Base-by-base conservation (phyloP, 202 grass and related monocot species). In the Setaria italica region DNA sequence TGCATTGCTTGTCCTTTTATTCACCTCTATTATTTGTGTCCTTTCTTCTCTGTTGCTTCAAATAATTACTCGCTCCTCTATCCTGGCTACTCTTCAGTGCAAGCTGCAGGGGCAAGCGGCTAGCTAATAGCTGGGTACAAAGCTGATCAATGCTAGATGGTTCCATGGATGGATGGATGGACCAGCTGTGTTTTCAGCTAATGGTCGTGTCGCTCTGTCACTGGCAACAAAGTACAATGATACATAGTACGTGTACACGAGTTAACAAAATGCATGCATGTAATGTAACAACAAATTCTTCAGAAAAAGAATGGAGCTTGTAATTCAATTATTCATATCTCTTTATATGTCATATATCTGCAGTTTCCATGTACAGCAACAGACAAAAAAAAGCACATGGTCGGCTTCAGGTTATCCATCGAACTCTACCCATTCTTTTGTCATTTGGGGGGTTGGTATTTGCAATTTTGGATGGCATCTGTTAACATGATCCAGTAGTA, bases 21-120 rank as follows among this genome's bases (percentile, higher is more conserved):
- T 73, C 4, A 54, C 47, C 49, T 82, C 69, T 41, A 73, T 34
- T 33, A 75, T 82, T 60, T 80, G 62, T 35, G 51, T 70, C 57
- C 4, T 51, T 49, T 60, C 4, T 46, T 46, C 43, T 58, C 32
- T 21, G 9, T 17, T 50, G n/a, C 53, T 82, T 57, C 19, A 65
- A 47, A 56, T 62, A 45, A 81, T 76, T 65, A 70, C 11, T 66
- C 15, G 13, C 2, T 30, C 13, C 70, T 17, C 43, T 41, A 41
- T 41, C n/a, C 70, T 50, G 70, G 2, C 65, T 83, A 17, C 3
- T 34, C 62, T 20, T 45, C 65, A 29, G 35, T 53, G 51, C 46
- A 13, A 62, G n/a, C 50, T 25, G 25, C 25, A 25, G 25, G 25
- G 25, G 25, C 25, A 25, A 62, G 20, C 50, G 70, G 73, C 64